Conservation (phyloP, 1,139 yeast species). For the Lipomyces yarrowii region DNA sequence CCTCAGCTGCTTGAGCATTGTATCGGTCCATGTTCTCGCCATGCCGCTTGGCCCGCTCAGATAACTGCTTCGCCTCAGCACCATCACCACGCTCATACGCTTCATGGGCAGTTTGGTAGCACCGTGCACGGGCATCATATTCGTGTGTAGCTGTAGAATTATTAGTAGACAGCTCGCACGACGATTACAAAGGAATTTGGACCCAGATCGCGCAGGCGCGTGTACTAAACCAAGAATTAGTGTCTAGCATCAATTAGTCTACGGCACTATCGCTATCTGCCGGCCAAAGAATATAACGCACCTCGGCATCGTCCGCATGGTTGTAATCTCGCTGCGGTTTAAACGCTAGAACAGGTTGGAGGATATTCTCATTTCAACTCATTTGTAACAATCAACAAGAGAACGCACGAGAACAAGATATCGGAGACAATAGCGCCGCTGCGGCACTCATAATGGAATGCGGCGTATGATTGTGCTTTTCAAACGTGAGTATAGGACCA, state of each 20-base stretch:
- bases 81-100: slow-evolving; percentile 80
- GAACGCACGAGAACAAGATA: slow-evolving; percentile 26
- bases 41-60: slow-evolving; percentile 67
- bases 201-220: slow-evolving; percentile 56
- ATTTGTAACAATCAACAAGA: neutral
- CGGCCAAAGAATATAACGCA: slow-evolving; percentile 1
- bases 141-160: slow-evolving; percentile 60
- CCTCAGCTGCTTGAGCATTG: slow-evolving; percentile 77
- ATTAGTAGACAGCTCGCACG: neutral
- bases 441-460: slow-evolving; percentile 30
- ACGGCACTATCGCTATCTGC: neutral
- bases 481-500: neutral
- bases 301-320: slow-evolving; percentile 45
- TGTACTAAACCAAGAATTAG: slow-evolving; percentile 49
- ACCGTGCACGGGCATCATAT: slow-evolving; percentile 56
- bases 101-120: slow-evolving; percentile 68
- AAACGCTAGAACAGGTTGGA: slow-evolving; percentile 15
- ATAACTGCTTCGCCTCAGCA: slow-evolving; percentile 68
- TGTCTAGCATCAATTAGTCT: neutral
- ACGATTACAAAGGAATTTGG: neutral
- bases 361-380: neutral
- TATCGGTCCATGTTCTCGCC: slow-evolving; percentile 63
- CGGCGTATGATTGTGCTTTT: neutral
- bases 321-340: slow-evolving; percentile 42
- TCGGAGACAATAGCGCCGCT: slow-evolving; percentile 32